Conservation (phyloP, 495 filamentous ascomycete species). For the Rusavskia elegans region DNA sequence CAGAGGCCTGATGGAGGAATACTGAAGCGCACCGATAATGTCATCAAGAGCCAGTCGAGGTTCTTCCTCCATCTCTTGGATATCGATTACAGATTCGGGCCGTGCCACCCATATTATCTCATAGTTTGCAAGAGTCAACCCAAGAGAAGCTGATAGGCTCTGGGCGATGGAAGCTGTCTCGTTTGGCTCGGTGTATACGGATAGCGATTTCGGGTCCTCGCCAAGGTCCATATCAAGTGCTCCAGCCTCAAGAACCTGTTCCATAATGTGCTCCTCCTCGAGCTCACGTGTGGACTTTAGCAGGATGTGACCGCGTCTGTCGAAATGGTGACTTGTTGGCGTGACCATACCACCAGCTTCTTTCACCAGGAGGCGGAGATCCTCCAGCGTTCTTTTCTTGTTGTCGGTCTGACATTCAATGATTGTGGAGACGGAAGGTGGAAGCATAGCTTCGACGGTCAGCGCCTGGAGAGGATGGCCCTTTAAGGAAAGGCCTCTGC, state of each 20-base stretch:
- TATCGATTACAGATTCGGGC: conserved; percentile 51
- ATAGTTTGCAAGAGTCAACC: conserved; percentile 46
- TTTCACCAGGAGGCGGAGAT: conserved; percentile 53
- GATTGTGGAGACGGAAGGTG: conserved; percentile 60
- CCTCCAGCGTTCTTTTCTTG: conserved; percentile 53
- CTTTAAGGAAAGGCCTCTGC: conserved; percentile 60
- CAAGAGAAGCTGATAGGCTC: conserved; percentile 36
- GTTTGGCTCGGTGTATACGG: conserved; percentile 60
- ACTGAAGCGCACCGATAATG: conserved; percentile 34
- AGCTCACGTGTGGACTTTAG: conserved; percentile 45
- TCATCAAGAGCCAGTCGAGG: conserved; percentile 21
- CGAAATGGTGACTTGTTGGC: conserved; percentile 70
- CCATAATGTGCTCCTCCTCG: conserved; percentile 59
- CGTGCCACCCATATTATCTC: conserved; percentile 82
- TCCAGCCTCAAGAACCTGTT: conserved; percentile 72
- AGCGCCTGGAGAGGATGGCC: conserved; percentile 60
- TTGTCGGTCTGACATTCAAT: conserved; percentile 76
- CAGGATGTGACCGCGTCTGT: conserved; percentile 53
- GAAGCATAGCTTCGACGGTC: conserved; percentile 70
- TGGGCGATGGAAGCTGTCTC: conserved; percentile 50
- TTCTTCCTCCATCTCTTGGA: conserved; percentile 26
- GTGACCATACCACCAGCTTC: conserved; percentile 48
- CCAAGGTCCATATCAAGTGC: conserved; percentile 66
- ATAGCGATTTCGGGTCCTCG: conserved; percentile 44
- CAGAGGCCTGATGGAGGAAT: conserved; percentile 13